phyloP scores from a whole-genome alignment of 2,329 filamentous ascomycete species.

The Arachnopeziza araneosa region DNA sequence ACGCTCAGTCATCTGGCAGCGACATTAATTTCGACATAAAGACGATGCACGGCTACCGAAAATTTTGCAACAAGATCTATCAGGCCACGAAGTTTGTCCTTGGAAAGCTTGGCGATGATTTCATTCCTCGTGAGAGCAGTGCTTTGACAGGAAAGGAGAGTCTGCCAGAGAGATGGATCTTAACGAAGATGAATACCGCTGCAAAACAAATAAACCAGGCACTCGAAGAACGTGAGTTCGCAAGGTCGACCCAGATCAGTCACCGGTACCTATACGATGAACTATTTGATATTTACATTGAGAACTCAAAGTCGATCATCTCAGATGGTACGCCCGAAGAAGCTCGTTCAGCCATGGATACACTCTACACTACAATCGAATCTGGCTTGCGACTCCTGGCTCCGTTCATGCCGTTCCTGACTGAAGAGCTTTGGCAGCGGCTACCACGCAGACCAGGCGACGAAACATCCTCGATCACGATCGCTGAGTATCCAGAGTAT shows the following conservation, averaged over 20 bases:
- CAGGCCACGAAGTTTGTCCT: constrained; percentile 92
- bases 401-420: constrained; percentile 72
- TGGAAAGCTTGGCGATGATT: constrained; percentile 61
- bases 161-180: constrained; percentile 60
- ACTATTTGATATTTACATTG: constrained; percentile 74
- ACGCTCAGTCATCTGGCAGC: too few relatives aligned
- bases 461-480: constrained; percentile 61
- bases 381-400: constrained; percentile 67
- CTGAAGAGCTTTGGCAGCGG: constrained; percentile 76
- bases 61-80: constrained; percentile 95
- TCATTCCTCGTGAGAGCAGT: constrained; percentile 47
- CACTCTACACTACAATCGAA: constrained; percentile 72
- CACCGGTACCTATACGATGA: constrained; percentile 74
- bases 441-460: constrained; percentile 64
- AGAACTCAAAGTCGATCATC: constrained; percentile 77
- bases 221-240: constrained; percentile 62
- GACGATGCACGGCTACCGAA: constrained; percentile 83
- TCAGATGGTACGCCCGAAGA: constrained; percentile 64
- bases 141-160: constrained; percentile 52
- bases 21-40: constrained; percentile 67
- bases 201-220: constrained; percentile 63
- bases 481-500: constrained; percentile 63
- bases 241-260: constrained; percentile 58
- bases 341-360: constrained; percentile 66
- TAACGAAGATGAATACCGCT: constrained; percentile 69